A percentile compares a stretch with the other conserved stretches of the same genome.
These are phyloP conservation scores for Penicillium mononematosum DNA, from an alignment of 495 filamentous ascomycete species.

Conservation along the genomic window DNA sequence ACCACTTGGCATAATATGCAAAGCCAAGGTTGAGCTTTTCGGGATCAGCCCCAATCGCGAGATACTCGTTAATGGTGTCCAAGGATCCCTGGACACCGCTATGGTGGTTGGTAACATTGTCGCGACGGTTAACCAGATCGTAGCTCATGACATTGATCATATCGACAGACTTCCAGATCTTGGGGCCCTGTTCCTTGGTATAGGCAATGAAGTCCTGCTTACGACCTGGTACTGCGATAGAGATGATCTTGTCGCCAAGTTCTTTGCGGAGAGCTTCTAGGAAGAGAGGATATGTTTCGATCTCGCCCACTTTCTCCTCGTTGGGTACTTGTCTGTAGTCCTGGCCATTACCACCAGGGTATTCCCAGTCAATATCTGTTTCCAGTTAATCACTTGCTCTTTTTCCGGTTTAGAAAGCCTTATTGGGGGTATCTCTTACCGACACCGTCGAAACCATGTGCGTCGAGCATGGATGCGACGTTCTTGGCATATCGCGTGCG, in stretches of 20 bases:
- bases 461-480: conserved; percentile 59
- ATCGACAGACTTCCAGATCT: conserved; percentile 63
- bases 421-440: conserved; percentile 19
- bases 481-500: conserved; percentile 62
- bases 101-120: conserved; percentile 66
- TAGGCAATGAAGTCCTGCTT: conserved; percentile 71
- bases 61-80: conserved; percentile 58
- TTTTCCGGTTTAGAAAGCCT: not conserved
- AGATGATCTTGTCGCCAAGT: conserved; percentile 64
- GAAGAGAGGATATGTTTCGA: conserved; percentile 62
- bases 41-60: conserved; percentile 53
- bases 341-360: conserved; percentile 74
- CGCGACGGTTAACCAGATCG: conserved; percentile 74
- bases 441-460: conserved; percentile 61
- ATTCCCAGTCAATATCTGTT: conserved; percentile 79
- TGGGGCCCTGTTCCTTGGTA: conserved; percentile 58
- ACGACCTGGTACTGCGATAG: conserved; percentile 69
- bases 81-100: conserved; percentile 57
- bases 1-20: conserved; percentile 74
- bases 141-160: conserved; percentile 81
- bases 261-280: conserved; percentile 58
- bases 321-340: conserved; percentile 73
- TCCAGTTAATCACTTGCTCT: conserved; percentile 17
- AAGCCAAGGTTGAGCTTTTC: conserved; percentile 69
- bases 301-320: conserved; percentile 56